These are phyloP conservation scores for Boehmeria nivea DNA, from an alignment of 306 rosid genomes.

Conservation along the genomic window DNA sequence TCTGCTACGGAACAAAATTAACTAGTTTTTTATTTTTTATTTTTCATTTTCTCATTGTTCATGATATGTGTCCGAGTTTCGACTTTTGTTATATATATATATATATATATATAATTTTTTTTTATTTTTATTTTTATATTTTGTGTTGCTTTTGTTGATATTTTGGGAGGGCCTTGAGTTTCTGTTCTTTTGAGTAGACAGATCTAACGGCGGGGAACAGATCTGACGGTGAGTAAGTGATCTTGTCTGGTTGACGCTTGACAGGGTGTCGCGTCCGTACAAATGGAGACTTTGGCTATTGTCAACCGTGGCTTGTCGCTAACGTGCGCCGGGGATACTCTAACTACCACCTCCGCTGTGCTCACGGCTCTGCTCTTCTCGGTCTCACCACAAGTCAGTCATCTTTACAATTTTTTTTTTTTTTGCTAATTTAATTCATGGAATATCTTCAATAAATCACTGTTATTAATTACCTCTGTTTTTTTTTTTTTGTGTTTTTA, in stretches of 20 bases:
- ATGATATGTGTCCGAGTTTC: no score
- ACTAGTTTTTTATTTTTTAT: neutral
- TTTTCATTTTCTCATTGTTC: no score
- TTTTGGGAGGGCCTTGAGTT: no score
- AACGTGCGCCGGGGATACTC: conserved; percentile 26
- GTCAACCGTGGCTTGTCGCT: conserved; percentile 21
- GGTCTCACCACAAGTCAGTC: conserved; percentile 23
- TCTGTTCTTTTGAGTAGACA: neutral
- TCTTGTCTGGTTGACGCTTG: conserved; percentile 13
- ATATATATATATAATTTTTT: neutral
- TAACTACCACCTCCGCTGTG: conserved; percentile 6
- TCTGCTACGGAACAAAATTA: neutral
- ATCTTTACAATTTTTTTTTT: neutral
- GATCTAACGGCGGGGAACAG: conserved; percentile 30
- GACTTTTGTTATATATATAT: no score
- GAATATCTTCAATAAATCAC: neutral
- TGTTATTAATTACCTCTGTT: neutral
- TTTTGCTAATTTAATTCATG: neutral
- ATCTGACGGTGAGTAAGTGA: conserved; percentile 22
- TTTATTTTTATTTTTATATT: neutral
- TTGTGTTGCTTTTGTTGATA: no score
- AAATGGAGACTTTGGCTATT: conserved; percentile 27
- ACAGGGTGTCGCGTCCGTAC: conserved; percentile 30
- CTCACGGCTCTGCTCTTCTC: conserved; percentile 22
- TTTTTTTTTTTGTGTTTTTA: neutral